Conservation (phyloP, 768 basidiomycete genomes). For the Lentinula edodes region DNA sequence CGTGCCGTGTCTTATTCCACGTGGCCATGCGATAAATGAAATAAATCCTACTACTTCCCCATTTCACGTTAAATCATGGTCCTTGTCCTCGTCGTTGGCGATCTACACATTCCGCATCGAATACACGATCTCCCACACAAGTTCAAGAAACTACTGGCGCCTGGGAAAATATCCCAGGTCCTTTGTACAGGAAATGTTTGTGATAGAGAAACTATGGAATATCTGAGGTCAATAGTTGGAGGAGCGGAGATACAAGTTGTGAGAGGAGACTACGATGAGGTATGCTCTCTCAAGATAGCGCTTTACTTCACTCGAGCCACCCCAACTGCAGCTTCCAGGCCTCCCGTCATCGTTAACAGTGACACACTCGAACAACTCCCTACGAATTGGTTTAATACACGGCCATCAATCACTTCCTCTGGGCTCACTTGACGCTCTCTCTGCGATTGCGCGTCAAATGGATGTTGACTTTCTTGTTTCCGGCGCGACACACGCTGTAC, state of each 20-base stretch:
- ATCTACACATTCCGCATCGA: constrained; percentile 92
- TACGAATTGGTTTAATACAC: constrained; percentile 89
- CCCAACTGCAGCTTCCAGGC: constrained; percentile 31
- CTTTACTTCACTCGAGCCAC: not conserved
- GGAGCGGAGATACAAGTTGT: constrained; percentile 87
- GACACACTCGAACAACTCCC: constrained; percentile 57
- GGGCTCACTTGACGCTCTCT: constrained; percentile 88
- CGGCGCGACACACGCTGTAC: constrained; percentile 88
- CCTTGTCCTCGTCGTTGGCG: constrained; percentile 94
- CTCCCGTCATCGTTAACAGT: constrained; percentile 75
- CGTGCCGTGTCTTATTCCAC: no score
- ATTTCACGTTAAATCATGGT: constrained; percentile 2
- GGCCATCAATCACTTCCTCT: constrained; percentile 92
- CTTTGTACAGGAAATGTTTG: constrained; percentile 97
- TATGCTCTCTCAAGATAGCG: constrained; percentile 24
- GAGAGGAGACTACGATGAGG: constrained; percentile 94
- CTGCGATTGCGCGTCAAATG: constrained; percentile 87
- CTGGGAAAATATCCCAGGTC: constrained; percentile 97
- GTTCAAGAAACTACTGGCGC: constrained; percentile 94
- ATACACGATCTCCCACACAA: constrained; percentile 88
- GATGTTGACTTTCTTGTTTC: constrained; percentile 94
- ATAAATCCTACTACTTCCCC: not conserved
- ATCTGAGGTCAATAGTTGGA: constrained; percentile 76
- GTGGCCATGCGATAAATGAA: no score
- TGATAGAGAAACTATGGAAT: constrained; percentile 96